Conservation (phyloP, 495 filamentous ascomycete species). For the Trichoderma orchidacearum region DNA sequence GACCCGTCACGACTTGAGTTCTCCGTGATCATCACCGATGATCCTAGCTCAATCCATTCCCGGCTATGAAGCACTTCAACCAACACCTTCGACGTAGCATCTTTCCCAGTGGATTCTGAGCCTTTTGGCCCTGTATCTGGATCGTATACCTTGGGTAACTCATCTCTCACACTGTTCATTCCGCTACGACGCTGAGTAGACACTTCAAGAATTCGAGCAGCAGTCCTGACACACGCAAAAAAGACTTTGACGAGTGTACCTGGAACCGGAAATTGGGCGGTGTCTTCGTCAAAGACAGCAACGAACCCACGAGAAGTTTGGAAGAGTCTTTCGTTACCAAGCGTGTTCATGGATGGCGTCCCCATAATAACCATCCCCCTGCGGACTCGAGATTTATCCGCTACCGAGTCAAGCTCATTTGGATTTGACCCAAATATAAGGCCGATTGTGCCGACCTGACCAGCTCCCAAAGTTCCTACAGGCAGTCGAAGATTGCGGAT, state of each 20-base stretch:
- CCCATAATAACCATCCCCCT: conserved; percentile 81
- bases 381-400: conserved; percentile 38
- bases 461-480: conserved; percentile 58
- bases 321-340: conserved; percentile 28
- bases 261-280: conserved; percentile 21
- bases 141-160: not conserved
- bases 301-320: conserved; percentile 42
- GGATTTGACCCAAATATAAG: conserved; percentile 41
- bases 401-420: not conserved
- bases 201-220: conserved; percentile 48
- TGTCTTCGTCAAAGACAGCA: conserved; percentile 27
- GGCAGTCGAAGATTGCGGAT: conserved; percentile 80
- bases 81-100: conserved; percentile 47
- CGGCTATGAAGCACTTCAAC: conserved; percentile 62
- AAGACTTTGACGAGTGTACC: conserved; percentile 64
- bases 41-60: conserved; percentile 78
- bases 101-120: conserved; percentile 19
- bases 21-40: conserved; percentile 56
- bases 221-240: conserved; percentile 71
- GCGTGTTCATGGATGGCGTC: conserved; percentile 37
- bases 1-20: conserved; percentile 43
- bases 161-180: conserved; percentile 13
- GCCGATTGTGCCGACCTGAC: conserved; percentile 85
- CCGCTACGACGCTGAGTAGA: conserved; percentile 9
- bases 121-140: conserved; percentile 5